phyloP scores from a whole-genome alignment of 129 eudicot species.

The Lactuca sativa region DNA sequence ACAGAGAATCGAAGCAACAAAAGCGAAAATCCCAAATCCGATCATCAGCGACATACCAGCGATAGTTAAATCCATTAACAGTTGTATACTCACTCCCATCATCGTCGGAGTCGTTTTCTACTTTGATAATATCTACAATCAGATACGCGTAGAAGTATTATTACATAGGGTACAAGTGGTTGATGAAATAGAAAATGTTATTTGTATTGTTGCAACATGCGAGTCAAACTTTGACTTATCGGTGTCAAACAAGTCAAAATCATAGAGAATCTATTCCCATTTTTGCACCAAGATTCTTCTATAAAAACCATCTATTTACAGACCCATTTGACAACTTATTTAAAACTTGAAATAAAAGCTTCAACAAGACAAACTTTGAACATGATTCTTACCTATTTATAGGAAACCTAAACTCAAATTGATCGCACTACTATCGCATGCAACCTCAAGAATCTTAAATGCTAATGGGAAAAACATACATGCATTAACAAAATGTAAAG shows the following conservation, averaged over 20 bases:
- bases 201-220: neutral
- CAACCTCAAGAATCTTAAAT: neutral
- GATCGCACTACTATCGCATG: neutral
- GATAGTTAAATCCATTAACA: constrained; percentile 61
- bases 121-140: neutral
- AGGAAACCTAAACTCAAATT: neutral
- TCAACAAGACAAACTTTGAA: no score
- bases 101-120: constrained; percentile 33
- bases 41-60: constrained; percentile 73
- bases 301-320: neutral
- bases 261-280: neutral
- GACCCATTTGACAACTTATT: neutral
- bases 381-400: neutral
- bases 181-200: no score
- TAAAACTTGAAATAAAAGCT: neutral
- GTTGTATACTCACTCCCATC: constrained; percentile 59
- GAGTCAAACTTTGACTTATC: constrained; percentile 14
- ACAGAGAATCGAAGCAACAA: constrained; percentile 72
- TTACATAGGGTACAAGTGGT: no score
- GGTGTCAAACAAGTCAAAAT: constrained; percentile 13
- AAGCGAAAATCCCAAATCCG: constrained; percentile 71
- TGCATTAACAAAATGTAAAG: neutral
- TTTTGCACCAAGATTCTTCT: neutral
- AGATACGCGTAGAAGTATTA: neutral
- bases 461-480: neutral